phyloP scores from a whole-genome alignment of 2,329 filamentous ascomycete species.

The Zopfia rhizophila region DNA sequence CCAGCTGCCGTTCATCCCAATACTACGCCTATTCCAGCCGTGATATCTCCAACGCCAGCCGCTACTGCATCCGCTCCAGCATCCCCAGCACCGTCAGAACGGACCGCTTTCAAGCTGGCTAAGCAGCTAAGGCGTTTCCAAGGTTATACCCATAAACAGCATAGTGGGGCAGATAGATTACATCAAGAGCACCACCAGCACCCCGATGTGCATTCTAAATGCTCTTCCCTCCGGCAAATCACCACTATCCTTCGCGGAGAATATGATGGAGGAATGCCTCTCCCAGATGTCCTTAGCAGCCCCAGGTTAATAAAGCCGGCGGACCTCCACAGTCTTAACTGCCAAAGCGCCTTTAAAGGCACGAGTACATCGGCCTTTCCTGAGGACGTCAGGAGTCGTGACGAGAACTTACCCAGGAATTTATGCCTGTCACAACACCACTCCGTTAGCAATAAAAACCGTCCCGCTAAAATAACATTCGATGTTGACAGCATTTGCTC shows the following conservation, averaged over 20 bases:
- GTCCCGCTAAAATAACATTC: no score
- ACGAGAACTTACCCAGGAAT: background rate
- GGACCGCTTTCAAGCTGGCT: no score
- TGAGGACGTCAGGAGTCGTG: background rate
- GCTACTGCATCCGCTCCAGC: no score
- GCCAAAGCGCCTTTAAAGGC: background rate
- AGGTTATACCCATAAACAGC: no score
- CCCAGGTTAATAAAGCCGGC: conserved; percentile 1
- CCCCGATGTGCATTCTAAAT: background rate
- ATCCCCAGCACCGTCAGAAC: no score
- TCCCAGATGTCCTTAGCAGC: background rate
- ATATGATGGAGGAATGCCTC: background rate
- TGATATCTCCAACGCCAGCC: no score
- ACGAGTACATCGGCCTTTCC: background rate
- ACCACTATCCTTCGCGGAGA: background rate
- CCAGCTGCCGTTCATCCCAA: no score
- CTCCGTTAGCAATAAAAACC: background rate
- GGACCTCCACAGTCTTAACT: background rate
- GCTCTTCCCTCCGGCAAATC: background rate
- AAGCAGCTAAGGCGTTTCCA: no score
- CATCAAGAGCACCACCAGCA: conserved; percentile 1
- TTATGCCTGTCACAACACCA: background rate
- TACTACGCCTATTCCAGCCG: no score
- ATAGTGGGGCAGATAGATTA: background rate
- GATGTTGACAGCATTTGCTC: no score